Conservation (phyloP, 495 filamentous ascomycete species). For the Durotheca rogersii region DNA sequence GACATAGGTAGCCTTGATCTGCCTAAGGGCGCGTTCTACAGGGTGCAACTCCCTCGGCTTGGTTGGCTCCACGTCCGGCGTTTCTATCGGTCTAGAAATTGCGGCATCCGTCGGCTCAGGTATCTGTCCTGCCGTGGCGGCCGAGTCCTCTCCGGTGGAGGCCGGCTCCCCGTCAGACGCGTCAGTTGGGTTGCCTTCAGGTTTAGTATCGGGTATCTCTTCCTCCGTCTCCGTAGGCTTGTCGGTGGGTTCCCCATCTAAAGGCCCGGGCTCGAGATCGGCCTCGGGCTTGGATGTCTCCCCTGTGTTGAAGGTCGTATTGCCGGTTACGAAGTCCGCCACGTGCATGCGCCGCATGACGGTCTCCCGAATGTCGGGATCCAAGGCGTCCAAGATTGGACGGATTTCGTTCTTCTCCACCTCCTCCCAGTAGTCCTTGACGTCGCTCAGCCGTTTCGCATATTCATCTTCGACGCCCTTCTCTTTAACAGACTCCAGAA, state of each 20-base stretch:
- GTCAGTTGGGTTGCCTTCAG: constrained; percentile 1
- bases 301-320: constrained; percentile 3
- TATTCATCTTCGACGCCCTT: constrained; percentile 68
- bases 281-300: constrained; percentile 10
- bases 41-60: constrained; percentile 42
- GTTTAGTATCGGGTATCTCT: constrained; percentile 6
- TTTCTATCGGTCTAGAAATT: constrained; percentile 6
- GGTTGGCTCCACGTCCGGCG: constrained; percentile 11
- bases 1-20: constrained; percentile 75
- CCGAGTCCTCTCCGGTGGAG: constrained; percentile 5
- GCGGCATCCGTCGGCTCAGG: constrained; percentile 2
- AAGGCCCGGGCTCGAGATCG: constrained; percentile 7
- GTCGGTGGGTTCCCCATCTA: constrained; percentile 1
- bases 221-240: constrained; percentile 2
- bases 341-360: constrained; percentile 45
- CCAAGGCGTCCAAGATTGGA: constrained; percentile 62
- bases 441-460: constrained; percentile 69
- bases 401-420: constrained; percentile 74
- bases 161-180: constrained; percentile 9
- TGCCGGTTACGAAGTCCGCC: constrained; percentile 28
- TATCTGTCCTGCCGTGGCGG: constrained; percentile 14
- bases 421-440: constrained; percentile 75
- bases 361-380: constrained; percentile 43
- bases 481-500: constrained; percentile 70
- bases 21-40: constrained; percentile 65